These are phyloP conservation scores for Mesembryanthemum crystallinum DNA, from an alignment of 148 eudicot genomes.

Conservation along the genomic window DNA sequence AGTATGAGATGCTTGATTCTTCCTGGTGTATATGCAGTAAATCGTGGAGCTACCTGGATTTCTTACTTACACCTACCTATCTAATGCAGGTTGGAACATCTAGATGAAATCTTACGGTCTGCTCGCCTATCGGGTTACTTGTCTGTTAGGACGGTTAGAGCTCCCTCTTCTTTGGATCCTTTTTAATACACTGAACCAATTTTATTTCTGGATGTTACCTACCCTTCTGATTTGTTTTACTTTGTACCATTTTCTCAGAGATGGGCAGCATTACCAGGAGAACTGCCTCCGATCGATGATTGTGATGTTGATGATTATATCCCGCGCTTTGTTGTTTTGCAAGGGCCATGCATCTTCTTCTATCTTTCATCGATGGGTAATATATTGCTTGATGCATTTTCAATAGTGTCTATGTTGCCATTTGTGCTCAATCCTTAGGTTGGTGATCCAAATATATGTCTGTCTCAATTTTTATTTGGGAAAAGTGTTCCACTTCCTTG, in stretches of 20 bases:
- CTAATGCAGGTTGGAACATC: constrained; percentile 64
- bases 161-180: constrained; percentile 8
- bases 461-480: not conserved
- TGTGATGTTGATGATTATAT: constrained; percentile 91
- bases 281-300: constrained; percentile 87
- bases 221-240: not conserved
- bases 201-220: not conserved
- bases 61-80: constrained; percentile 1
- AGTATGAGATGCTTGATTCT: constrained; percentile 40
- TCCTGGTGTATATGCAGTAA: constrained; percentile 4
- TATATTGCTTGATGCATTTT: constrained; percentile 3
- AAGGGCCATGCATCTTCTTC: constrained; percentile 77
- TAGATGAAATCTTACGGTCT: constrained; percentile 69
- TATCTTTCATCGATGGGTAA: constrained; percentile 75
- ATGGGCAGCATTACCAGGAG: constrained; percentile 97
- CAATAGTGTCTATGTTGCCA: not conserved
- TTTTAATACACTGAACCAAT: not conserved
- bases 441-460: not conserved
- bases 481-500: not conserved
- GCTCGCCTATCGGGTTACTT: constrained; percentile 84
- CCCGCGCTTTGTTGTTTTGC: constrained; percentile 86
- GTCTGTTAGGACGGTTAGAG: constrained; percentile 55
- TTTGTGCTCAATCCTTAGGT: not conserved
- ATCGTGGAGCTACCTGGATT: not conserved
- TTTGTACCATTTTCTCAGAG: constrained; percentile 42